phyloP scores from a whole-genome alignment of 202 grass and related monocot species.

The Brachypodium distachyon region DNA sequence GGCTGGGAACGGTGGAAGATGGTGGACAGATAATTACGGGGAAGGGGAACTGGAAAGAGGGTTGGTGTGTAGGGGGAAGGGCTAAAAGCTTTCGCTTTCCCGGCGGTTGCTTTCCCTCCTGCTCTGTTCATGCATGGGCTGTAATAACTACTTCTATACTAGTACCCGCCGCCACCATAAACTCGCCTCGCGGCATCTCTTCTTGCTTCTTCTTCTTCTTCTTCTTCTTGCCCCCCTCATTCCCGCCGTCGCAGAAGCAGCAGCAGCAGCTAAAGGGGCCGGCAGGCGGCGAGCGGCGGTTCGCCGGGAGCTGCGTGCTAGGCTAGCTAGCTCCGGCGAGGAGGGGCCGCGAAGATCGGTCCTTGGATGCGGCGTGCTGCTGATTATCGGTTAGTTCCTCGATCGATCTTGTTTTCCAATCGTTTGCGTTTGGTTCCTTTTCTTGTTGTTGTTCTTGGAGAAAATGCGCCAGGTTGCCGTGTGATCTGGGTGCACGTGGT shows the following conservation, averaged over 20 bases:
- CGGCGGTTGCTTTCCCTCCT: slow-evolving; percentile 40
- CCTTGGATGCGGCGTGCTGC: background rate
- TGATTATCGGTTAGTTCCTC: background rate
- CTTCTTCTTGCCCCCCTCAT: no score
- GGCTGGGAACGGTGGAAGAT: background rate
- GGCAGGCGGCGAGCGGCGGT: background rate
- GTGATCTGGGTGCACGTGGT: slow-evolving; percentile 35
- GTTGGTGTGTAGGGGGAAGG: slow-evolving; percentile 1
- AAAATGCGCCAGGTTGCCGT: slow-evolving; percentile 2
- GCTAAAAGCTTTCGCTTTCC: slow-evolving; percentile 54
- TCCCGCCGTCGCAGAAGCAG: no score
- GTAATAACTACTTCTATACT: slow-evolving; percentile 26
- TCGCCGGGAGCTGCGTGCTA: background rate
- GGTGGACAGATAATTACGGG: background rate
- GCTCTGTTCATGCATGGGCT: slow-evolving; percentile 9
- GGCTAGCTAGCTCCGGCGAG: background rate
- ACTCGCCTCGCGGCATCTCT: background rate
- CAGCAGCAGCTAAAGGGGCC: background rate
- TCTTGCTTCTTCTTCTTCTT: background rate
- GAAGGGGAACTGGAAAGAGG: slow-evolving; percentile 8
- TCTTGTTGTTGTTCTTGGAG: background rate
- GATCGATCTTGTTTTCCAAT: background rate
- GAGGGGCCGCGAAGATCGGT: background rate
- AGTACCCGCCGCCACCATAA: background rate
- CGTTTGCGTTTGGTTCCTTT: background rate